Evolutionary conservation across 2,329 filamentous ascomycete species (phyloP).

Genomic region (Colletotrichum spaethianum): DNA sequence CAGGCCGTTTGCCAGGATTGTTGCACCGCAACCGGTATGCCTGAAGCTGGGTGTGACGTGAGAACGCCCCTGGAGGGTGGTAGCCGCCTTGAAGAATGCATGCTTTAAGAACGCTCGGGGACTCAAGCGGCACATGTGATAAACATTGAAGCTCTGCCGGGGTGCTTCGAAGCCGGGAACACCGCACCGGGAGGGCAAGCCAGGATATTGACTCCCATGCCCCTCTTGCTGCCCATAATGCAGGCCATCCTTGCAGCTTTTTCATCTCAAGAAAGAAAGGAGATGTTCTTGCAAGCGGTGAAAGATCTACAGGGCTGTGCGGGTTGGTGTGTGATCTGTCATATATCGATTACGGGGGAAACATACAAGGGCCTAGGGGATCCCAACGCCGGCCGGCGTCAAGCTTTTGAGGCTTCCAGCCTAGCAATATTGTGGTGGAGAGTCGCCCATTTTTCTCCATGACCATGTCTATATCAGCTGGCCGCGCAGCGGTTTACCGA

Average conservation of each 20-base stretch:
- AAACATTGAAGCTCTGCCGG: neutral
- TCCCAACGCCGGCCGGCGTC: conserved; percentile 9
- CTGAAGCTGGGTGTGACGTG: conserved; percentile 27
- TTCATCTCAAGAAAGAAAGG: neutral
- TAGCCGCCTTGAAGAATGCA: conserved; percentile 31
- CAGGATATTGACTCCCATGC: conserved; percentile 9
- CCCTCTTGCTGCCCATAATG: neutral
- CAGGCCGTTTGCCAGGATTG: neutral
- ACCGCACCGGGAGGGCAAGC: conserved; percentile 1
- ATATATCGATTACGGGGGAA: conserved; percentile 25
- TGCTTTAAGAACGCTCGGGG: conserved; percentile 3
- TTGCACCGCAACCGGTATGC: neutral
- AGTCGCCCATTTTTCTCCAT: conserved; percentile 11
- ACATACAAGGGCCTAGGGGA: neutral
- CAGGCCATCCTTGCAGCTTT: conserved; percentile 11
- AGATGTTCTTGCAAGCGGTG: conserved; percentile 31
- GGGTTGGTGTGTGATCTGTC: conserved; percentile 34
- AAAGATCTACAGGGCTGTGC: conserved; percentile 37
- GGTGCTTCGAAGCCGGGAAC: neutral
- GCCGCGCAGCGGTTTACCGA: conserved; percentile 6
- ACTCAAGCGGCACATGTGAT: neutral
- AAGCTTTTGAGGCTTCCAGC: conserved; percentile 38
- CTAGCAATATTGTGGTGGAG: conserved; percentile 37
- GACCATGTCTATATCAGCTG: neutral
- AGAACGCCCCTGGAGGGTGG: neutral